Evolutionary conservation across 1,139 yeast genomes (phyloP).

Genomic region (Kodamaea ohmeri): DNA sequence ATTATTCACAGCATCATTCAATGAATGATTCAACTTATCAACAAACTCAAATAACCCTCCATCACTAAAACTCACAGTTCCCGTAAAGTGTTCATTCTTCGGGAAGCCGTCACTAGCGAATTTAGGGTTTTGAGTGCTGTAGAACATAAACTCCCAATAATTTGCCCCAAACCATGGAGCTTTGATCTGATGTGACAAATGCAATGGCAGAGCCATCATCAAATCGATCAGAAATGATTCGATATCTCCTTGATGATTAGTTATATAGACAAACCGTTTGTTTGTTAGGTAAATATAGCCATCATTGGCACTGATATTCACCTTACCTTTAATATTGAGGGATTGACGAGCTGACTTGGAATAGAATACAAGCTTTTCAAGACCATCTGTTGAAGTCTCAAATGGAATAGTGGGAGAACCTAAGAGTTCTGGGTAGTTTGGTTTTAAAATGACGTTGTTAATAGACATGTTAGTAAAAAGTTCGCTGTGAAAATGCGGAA

Average conservation of each 20-base stretch:
- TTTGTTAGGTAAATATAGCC: conserved; percentile 40
- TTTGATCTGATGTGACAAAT: conserved; percentile 36
- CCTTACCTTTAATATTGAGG: conserved; percentile 15
- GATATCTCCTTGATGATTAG: conserved; percentile 39
- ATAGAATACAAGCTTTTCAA: conserved; percentile 16
- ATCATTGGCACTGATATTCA: conserved; percentile 28
- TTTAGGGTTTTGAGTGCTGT: conserved; percentile 26
- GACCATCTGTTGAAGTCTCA: conserved; percentile 14
- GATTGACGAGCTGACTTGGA: conserved; percentile 23
- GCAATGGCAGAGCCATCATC: conserved; percentile 17
- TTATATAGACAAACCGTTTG: conserved; percentile 35
- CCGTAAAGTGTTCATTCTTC: conserved; percentile 36
- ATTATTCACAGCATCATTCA: conserved; percentile 20
- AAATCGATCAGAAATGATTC: conserved; percentile 35
- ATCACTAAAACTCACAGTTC: conserved; percentile 40
- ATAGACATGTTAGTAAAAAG: conserved; percentile 29
- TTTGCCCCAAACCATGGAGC: conserved; percentile 59
- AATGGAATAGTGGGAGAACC: conserved; percentile 26
- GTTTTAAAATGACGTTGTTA: conserved; percentile 27
- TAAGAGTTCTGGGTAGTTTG: conserved; percentile 19
- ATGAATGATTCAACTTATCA: conserved; percentile 26
- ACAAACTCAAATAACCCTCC: conserved; percentile 45
- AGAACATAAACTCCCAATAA: conserved; percentile 46
- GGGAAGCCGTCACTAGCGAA: conserved; percentile 47
- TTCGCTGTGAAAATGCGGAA: neutral